Conservation (phyloP, 257 asterid species). For the Lycium barbarum region DNA sequence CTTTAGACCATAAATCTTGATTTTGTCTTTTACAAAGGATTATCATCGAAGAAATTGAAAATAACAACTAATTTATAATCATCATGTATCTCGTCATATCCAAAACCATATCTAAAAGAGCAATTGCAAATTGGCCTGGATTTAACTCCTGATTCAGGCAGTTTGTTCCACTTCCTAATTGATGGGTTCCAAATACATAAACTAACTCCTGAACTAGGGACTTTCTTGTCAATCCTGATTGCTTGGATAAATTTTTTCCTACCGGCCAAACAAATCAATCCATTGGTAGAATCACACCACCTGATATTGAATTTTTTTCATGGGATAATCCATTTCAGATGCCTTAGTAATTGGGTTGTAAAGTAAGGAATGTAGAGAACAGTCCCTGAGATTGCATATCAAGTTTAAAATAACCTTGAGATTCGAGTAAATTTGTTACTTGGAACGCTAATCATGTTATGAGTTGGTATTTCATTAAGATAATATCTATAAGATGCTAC, state of each 20-base stretch:
- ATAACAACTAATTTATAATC: constrained; percentile 60
- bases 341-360: background rate
- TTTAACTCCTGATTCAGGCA: too few relatives aligned
- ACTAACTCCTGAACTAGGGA: constrained; percentile 33
- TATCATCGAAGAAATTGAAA: constrained; percentile 29
- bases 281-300: constrained; percentile 50
- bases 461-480: too few relatives aligned
- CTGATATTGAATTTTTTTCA: too few relatives aligned
- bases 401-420: constrained; percentile 7
- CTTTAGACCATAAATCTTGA: constrained; percentile 48
- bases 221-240: constrained; percentile 34
- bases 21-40: constrained; percentile 22
- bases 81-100: constrained; percentile 42
- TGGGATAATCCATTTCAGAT: background rate
- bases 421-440: too few relatives aligned
- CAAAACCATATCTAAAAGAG: constrained; percentile 44
- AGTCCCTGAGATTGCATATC: background rate
- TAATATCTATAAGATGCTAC: background rate
- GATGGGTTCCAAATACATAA: background rate
- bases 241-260: background rate
- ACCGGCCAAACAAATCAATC: constrained; percentile 47
- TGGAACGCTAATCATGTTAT: too few relatives aligned
- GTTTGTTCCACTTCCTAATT: too few relatives aligned
- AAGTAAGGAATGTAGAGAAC: background rate
- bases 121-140: background rate